A percentile compares a stretch with the other conserved stretches of the same genome.
Conservation (phyloP, 2,329 filamentous ascomycete genomes). For the Knufia petricola region DNA sequence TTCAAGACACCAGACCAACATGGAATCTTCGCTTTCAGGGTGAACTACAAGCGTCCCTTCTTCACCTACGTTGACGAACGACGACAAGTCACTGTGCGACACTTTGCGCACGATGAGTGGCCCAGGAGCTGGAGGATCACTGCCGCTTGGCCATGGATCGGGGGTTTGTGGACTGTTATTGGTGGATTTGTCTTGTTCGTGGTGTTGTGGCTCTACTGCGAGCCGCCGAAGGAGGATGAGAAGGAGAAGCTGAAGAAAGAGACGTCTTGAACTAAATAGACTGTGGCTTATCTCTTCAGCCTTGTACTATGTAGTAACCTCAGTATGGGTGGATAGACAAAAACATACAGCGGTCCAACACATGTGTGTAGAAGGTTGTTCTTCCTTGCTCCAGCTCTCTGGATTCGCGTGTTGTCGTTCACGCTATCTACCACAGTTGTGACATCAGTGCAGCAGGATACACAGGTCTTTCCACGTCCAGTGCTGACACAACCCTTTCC, state of each 20-base stretch:
- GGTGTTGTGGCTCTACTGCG: slow-evolving; percentile 75
- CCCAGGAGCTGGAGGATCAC: slow-evolving; percentile 81
- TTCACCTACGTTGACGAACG: slow-evolving; percentile 86
- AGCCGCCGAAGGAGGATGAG: slow-evolving; percentile 34
- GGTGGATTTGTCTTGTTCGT: slow-evolving; percentile 78
- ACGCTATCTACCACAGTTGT: too few species aligned
- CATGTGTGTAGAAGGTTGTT: too few species aligned
- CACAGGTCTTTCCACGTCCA: too few species aligned
- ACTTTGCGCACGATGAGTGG: slow-evolving; percentile 97
- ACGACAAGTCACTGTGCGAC: slow-evolving; percentile 83
- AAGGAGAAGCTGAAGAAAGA: background rate
- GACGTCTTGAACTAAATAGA: too few species aligned
- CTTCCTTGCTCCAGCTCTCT: too few species aligned
- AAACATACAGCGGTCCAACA: too few species aligned
- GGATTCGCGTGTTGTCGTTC: too few species aligned
- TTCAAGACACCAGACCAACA: slow-evolving; percentile 93
- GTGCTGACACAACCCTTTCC: too few species aligned
- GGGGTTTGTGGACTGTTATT: slow-evolving; percentile 75
- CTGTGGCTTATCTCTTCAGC: too few species aligned
- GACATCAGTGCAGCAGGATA: too few species aligned
- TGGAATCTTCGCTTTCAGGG: slow-evolving; percentile 95
- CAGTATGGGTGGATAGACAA: too few species aligned
- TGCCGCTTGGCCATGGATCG: slow-evolving; percentile 89
- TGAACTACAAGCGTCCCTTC: slow-evolving; percentile 96
- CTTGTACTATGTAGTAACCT: too few species aligned